phyloP scores from a whole-genome alignment of 169 alveolate genomes.

The Prorocentrum cordatum region DNA sequence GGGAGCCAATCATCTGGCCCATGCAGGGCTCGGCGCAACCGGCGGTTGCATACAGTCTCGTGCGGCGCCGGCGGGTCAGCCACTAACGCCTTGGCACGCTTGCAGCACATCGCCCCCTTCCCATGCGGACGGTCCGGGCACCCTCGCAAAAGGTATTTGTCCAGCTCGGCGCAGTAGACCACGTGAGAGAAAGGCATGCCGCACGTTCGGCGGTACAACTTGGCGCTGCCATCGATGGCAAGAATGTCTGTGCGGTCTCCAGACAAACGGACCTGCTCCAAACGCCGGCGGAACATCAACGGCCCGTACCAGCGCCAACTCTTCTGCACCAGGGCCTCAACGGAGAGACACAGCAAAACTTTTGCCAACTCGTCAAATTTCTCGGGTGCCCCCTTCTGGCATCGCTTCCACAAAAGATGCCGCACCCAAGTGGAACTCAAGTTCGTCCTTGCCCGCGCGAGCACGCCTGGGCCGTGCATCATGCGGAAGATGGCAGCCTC shows the following conservation, averaged over 20 bases:
- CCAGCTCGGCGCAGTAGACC: background rate
- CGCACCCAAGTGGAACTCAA: no score
- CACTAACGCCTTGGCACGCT: background rate
- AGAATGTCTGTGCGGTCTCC: background rate
- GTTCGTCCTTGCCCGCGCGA: no score
- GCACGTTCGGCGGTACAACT: background rate
- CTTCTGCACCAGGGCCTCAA: no score
- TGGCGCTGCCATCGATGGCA: background rate
- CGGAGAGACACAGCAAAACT: no score
- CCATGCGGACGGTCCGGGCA: background rate
- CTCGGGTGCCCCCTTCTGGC: no score
- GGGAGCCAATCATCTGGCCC: background rate
- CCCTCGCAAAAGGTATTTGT: background rate
- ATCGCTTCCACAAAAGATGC: no score
- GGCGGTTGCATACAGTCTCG: background rate
- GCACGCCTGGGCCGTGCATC: no score
- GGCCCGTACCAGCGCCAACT: no score
- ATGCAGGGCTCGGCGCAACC: background rate
- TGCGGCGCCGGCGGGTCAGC: background rate
- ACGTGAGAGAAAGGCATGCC: background rate
- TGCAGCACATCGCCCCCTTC: background rate
- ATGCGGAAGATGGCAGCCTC: no score
- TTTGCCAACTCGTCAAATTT: no score
- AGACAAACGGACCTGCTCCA: background rate
- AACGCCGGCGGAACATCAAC: no score